Conservation (phyloP, 495 filamentous ascomycete species). For the Amphirosellinia nigrospora region DNA sequence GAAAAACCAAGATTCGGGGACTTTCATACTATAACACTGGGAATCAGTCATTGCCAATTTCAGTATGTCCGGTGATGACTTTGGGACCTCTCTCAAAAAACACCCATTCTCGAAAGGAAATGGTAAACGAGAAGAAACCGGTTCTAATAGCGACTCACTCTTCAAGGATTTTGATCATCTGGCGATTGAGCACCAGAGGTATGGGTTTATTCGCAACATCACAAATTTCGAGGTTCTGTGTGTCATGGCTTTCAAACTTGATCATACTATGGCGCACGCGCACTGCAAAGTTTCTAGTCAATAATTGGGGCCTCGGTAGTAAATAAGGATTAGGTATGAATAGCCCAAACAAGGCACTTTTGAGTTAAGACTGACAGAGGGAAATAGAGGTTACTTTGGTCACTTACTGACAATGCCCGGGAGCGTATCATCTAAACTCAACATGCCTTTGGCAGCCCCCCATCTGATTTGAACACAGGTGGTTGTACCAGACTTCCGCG, state of each 20-base stretch:
- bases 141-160: constrained; percentile 45
- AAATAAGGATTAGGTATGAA: background rate
- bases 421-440: constrained; percentile 67
- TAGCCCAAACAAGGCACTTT: background rate
- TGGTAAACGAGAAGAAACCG: background rate
- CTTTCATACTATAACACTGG: constrained; percentile 42
- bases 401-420: constrained; percentile 47
- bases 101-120: background rate
- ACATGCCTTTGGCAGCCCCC: constrained; percentile 74
- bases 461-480: constrained; percentile 76
- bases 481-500: constrained; percentile 51
- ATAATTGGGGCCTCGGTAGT: background rate
- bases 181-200: constrained; percentile 73
- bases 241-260: constrained; percentile 69
- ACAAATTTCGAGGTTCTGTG: constrained; percentile 73
- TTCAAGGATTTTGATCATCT: constrained; percentile 83
- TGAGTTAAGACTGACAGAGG: background rate
- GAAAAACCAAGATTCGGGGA: constrained; percentile 62
- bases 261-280: constrained; percentile 74
- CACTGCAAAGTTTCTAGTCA: constrained; percentile 37
- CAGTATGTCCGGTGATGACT: background rate
- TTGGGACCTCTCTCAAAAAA: background rate
- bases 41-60: background rate
- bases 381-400: background rate
- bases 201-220: constrained; percentile 68